Conservation (phyloP, 768 basidiomycete species). For the Sporobolomyces roseus region DNA sequence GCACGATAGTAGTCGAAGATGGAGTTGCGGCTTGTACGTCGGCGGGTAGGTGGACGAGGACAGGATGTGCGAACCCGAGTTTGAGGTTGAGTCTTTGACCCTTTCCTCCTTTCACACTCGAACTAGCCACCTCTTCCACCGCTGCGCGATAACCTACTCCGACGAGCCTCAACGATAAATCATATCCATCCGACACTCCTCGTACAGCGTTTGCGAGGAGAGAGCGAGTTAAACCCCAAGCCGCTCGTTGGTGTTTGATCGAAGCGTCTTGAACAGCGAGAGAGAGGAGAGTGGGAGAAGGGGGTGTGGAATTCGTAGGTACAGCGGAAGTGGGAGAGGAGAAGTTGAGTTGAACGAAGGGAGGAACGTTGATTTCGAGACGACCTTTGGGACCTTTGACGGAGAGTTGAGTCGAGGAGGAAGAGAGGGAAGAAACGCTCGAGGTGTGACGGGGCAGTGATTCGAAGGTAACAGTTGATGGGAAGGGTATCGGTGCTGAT, state of each 20-base stretch:
- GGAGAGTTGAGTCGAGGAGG: neutral
- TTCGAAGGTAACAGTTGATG: constrained; percentile 17
- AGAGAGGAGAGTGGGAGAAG: neutral
- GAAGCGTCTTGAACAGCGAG: constrained; percentile 20
- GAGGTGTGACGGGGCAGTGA: neutral
- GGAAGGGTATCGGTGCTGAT: constrained; percentile 26
- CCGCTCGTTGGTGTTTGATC: constrained; percentile 62
- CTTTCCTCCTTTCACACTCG: neutral
- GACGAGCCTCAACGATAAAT: constrained; percentile 76
- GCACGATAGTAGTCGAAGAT: constrained; percentile 72
- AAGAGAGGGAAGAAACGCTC: neutral
- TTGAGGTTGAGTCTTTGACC: constrained; percentile 68
- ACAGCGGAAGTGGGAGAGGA: neutral
- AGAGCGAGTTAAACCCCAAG: constrained; percentile 94
- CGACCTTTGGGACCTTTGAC: constrained; percentile 34
- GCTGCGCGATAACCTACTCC: constrained; percentile 91
- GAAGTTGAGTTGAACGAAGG: constrained; percentile 32
- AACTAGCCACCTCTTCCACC: constrained; percentile 68
- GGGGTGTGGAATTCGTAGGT: too few species aligned
- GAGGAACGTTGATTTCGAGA: constrained; percentile 25
- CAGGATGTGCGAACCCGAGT: constrained; percentile 84
- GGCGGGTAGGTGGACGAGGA: constrained; percentile 73
- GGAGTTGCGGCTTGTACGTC: constrained; percentile 78
- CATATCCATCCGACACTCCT: constrained; percentile 85
- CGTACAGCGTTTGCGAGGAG: constrained; percentile 82